Conservation (phyloP, 2,329 filamentous ascomycete species). For the Colletotrichum camelliae region DNA sequence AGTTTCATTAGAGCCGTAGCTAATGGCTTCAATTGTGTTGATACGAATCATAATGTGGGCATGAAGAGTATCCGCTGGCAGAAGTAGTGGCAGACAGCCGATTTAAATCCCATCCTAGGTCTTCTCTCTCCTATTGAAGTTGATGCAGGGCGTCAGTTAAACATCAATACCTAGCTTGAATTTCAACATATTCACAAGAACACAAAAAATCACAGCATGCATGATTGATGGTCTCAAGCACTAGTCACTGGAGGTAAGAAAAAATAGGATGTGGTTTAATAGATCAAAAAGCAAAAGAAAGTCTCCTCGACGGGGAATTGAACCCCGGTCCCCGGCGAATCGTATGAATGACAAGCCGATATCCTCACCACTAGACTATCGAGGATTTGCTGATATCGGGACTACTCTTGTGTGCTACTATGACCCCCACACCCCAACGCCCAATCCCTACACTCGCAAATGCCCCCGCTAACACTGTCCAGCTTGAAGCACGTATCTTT, state of each 20-base stretch:
- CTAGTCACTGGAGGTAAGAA: not conserved
- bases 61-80: too few species aligned
- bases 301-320: not conserved
- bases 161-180: too few species aligned
- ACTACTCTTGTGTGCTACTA: accelerated
- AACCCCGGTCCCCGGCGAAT: not conserved
- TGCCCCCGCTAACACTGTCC: not conserved
- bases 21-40: not conserved
- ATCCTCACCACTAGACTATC: constrained; percentile 9
- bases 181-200: too few species aligned
- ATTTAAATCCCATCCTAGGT: too few species aligned
- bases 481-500: not conserved
- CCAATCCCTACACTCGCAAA: too few species aligned
- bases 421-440: not conserved
- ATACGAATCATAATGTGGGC: too few species aligned
- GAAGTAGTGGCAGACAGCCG: too few species aligned
- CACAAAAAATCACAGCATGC: too few species aligned
- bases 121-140: too few species aligned
- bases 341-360: not conserved
- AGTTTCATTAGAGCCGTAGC: not conserved
- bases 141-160: too few species aligned
- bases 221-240: too few species aligned
- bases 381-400: not conserved
- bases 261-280: not conserved
- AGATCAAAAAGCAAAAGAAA: not conserved